Base-by-base conservation (phyloP, 257 asterid species). In the Rhazya stricta region DNA sequence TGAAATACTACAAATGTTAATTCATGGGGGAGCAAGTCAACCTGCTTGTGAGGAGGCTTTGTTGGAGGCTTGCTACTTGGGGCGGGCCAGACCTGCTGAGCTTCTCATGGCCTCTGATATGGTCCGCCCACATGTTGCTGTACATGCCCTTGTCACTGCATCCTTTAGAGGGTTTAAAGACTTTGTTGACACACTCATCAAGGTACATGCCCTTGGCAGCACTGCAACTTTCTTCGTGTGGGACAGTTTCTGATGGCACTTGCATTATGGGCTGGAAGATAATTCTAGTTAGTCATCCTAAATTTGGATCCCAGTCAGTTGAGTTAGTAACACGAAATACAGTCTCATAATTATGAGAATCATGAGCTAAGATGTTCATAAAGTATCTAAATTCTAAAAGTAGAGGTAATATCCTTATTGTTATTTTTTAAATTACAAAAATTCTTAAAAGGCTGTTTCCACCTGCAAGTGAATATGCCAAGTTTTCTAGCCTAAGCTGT, bases 21-120 rank as follows among this genome's bases (percentile, higher is more conserved):
- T 91, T 51, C 79, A 82, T 19, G 88, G 88, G 30, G 93, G 95
- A 78, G 90, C 91, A 45, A 71, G 80, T 79, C 97, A 88, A 75
- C 82, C 83, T 42, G 91, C 97, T 23, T 89, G 90, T 77, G 97
- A 91, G 83, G 97, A 89, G 83, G 94, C 95, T 36, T 77, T 91
- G 80, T 77, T 89, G 85, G 97, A 91, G 84, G 93, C 97, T 9
- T 85, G 82, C 74, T 80, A 76, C 73, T 46, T 83, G 42, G 97
- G 93, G n/a, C 78, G 73, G 75, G 85, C 85, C 78, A 46, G 75
- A 72, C 80, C 85, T 66, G 94, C 91, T 65, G 89, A 86, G 77
- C 82, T 89, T 71, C 91, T 91, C 69, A 87, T 91, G 93, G 88
- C 61, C 48, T 86, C 87, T 30, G 85, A 81, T 19, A 82, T 85